Percentiles rank a stretch among this genome's conserved stretches.
Evolutionary conservation across 2,329 filamentous ascomycete species (phyloP).

Genomic region (Rhynchosporium graminicola): DNA sequence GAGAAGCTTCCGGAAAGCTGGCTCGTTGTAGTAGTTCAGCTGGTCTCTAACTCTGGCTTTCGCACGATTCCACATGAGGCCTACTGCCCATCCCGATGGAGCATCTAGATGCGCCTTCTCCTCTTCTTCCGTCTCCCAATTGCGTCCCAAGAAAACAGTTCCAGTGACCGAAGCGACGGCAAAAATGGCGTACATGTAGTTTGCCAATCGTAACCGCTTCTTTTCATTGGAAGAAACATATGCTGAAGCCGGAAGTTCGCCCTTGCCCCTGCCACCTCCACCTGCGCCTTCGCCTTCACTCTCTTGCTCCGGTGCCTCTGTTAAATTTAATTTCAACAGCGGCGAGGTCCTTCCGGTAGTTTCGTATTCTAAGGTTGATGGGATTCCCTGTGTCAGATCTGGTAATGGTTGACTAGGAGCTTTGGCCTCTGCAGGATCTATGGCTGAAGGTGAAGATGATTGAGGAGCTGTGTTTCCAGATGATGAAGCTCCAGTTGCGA

Average conservation of each 20-base stretch:
- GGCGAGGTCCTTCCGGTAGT: slow-evolving; percentile 48
- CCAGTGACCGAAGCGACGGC: slow-evolving; percentile 54
- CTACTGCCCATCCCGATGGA: slow-evolving; percentile 76
- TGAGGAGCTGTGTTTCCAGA: slow-evolving; percentile 42
- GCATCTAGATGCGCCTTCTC: slow-evolving; percentile 66
- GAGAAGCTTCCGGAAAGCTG: slow-evolving; percentile 89
- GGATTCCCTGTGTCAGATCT: slow-evolving; percentile 91
- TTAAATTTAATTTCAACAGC: slow-evolving; percentile 54
- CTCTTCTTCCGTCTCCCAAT: slow-evolving; percentile 80
- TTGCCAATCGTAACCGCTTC: slow-evolving; percentile 73
- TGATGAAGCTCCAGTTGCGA: slow-evolving; percentile 41
- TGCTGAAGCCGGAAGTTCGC: slow-evolving; percentile 72
- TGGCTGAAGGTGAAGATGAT: slow-evolving; percentile 39
- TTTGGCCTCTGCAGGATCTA: slow-evolving; percentile 45
- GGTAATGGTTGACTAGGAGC: slow-evolving; percentile 71
- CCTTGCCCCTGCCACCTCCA: slow-evolving; percentile 55
- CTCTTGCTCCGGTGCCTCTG: slow-evolving; percentile 43
- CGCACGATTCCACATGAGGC: slow-evolving; percentile 78
- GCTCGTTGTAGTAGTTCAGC: slow-evolving; percentile 92
- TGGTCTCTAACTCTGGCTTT: slow-evolving; percentile 73
- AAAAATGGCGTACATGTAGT: slow-evolving; percentile 68
- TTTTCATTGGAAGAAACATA: slow-evolving; percentile 92
- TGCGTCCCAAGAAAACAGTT: slow-evolving; percentile 74
- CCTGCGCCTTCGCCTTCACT: slow-evolving; percentile 49
- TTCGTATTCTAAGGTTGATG: slow-evolving; percentile 84